These are phyloP conservation scores for Macadamia integrifolia DNA, from an alignment of 164 flowering plant genomes.

Conservation along the genomic window DNA sequence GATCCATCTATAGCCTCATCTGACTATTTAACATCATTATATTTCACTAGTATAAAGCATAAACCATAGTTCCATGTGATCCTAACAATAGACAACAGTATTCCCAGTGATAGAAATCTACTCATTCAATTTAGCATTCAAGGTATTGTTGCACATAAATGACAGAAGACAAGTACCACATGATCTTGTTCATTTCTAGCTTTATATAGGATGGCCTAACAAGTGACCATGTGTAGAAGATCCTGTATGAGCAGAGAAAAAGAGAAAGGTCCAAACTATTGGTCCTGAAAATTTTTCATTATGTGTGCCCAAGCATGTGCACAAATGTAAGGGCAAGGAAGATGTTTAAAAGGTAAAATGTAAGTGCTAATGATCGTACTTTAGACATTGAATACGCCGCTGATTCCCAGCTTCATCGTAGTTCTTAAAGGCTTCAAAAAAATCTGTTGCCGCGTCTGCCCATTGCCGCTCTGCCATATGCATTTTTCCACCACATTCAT, in stretches of 20 bases:
- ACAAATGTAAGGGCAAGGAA: neutral
- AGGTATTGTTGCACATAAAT: too few species aligned
- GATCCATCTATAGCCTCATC: too few species aligned
- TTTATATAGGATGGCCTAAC: too few species aligned
- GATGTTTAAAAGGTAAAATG: neutral
- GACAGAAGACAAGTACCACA: too few species aligned
- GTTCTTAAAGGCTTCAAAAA: slow-evolving; percentile 98
- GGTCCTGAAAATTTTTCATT: neutral
- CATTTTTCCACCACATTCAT: slow-evolving; percentile 99
- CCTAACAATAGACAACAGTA: too few species aligned
- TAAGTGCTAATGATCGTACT: slow-evolving; percentile 42
- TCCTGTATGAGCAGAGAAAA: neutral
- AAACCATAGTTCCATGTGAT: too few species aligned
- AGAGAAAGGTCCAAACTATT: neutral
- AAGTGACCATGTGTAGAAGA: too few species aligned
- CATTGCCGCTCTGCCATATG: slow-evolving; percentile 99
- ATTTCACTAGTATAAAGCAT: too few species aligned
- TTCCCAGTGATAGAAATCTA: too few species aligned
- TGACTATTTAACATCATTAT: too few species aligned
- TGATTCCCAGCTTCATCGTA: slow-evolving; percentile 99
- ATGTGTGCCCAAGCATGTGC: neutral
- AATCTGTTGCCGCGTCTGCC: slow-evolving; percentile 98
- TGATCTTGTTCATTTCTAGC: too few species aligned
- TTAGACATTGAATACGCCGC: slow-evolving; percentile 91
- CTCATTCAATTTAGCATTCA: too few species aligned